Evolutionary conservation across 495 filamentous ascomycete species (phyloP).

Genomic region (Massariosphaeria phaeospora): DNA sequence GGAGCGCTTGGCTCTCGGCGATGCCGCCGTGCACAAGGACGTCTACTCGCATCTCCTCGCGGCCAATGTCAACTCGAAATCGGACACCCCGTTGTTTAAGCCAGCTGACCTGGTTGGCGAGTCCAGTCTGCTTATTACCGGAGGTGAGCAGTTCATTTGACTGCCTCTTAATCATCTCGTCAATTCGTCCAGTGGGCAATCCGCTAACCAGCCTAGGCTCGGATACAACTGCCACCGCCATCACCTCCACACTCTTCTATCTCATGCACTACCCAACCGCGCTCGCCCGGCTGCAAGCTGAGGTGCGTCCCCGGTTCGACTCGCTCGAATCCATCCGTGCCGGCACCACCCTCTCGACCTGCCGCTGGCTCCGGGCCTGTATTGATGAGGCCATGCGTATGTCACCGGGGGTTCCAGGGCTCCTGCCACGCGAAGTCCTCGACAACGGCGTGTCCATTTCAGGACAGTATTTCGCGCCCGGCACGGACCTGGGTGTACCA

Average conservation of each 20-base stretch:
- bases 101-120: neutral
- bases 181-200: neutral
- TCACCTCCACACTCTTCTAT: conserved; percentile 40
- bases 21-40: neutral
- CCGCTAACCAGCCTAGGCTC: neutral
- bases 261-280: conserved; percentile 31
- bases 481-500: conserved; percentile 32
- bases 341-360: conserved; percentile 36
- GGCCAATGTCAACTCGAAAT: neutral
- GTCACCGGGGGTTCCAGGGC: conserved; percentile 24
- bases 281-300: conserved; percentile 29
- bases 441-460: conserved; percentile 20
- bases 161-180: neutral
- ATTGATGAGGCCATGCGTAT: conserved; percentile 37
- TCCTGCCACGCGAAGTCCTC: conserved; percentile 30
- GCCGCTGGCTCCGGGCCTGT: conserved; percentile 33
- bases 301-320: conserved; percentile 38
- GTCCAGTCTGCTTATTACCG: neutral
- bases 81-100: neutral
- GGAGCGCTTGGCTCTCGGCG: neutral
- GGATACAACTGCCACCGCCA: conserved; percentile 33
- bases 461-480: conserved; percentile 23
- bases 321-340: conserved; percentile 31
- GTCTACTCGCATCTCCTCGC: neutral
- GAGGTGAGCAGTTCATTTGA: neutral